A percentile compares a stretch with the other conserved stretches of the same genome.
Conservation (phyloP, 805 yeast species). For the Lipomyces kockii region DNA sequence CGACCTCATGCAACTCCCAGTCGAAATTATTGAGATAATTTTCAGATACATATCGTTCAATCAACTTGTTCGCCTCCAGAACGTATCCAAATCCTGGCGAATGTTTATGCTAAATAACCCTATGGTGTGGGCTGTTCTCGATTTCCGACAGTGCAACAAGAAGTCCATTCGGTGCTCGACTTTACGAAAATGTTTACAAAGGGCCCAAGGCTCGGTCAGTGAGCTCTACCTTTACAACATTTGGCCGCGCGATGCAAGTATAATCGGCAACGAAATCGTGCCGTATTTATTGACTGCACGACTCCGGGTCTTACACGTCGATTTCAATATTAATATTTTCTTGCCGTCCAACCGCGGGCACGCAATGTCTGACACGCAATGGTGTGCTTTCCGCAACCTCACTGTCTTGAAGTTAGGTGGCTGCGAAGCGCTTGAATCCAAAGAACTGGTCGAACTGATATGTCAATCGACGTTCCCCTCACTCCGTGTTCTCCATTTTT, state of each 20-base stretch:
- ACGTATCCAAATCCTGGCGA: conserved; percentile 18
- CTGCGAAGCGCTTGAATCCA: neutral
- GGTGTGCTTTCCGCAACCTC: neutral
- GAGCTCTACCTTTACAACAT: neutral
- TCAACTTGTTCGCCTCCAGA: conserved; percentile 9
- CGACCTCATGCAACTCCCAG: conserved; percentile 16
- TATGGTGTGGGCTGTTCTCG: conserved; percentile 18
- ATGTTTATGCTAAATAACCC: conserved; percentile 3
- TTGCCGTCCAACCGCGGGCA: neutral
- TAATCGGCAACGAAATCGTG: neutral
- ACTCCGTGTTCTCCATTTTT: neutral
- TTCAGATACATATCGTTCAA: conserved; percentile 11
- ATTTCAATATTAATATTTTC: neutral
- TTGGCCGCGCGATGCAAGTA: conserved; percentile 3
- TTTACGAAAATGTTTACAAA: neutral
- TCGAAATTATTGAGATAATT: conserved; percentile 19
- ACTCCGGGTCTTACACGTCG: neutral
- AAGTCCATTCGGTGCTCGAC: neutral
- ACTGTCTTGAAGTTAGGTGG: neutral
- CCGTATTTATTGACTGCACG: neutral
- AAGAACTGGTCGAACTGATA: neutral
- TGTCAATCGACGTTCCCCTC: neutral
- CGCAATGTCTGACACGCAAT: neutral
- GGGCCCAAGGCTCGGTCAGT: neutral
- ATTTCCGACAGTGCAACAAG: conserved; percentile 14